Evolutionary conservation across 352 stramenopile genomes (phyloP).

Genomic region (Globisporangium radiosum): DNA sequence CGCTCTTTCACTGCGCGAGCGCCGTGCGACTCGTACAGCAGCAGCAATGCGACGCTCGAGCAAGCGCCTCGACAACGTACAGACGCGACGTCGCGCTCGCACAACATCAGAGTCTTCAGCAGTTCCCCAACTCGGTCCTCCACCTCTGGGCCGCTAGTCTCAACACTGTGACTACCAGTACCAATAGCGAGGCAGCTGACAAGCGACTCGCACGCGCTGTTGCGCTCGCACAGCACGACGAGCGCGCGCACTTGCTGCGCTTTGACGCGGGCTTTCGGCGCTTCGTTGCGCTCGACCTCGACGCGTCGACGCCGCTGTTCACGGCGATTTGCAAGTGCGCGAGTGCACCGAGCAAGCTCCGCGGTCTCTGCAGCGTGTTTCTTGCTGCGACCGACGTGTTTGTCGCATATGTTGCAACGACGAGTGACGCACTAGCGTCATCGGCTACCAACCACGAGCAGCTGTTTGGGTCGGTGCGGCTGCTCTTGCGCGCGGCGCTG

Average conservation of each 20-base stretch:
- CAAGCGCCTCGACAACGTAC: no score
- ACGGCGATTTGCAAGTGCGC: constrained; percentile 27
- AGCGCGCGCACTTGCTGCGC: constrained; percentile 26
- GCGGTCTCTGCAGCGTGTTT: constrained; percentile 35
- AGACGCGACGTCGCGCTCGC: constrained; percentile 5
- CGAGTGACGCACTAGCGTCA: not conserved
- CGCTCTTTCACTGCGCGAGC: constrained; percentile 22
- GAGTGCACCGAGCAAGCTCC: constrained; percentile 27
- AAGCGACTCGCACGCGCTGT: constrained; percentile 5
- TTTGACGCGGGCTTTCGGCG: constrained; percentile 30
- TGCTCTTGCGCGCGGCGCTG: constrained; percentile 30
- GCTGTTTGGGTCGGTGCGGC: constrained; percentile 23
- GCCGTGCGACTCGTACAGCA: constrained; percentile 21
- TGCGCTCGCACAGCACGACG: constrained; percentile 4
- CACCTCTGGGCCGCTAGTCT: constrained; percentile 28
- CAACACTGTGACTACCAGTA: not conserved
- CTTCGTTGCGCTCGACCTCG: constrained; percentile 23
- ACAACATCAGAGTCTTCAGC: constrained; percentile 13
- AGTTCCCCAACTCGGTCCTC: constrained; percentile 23
- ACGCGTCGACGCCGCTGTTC: constrained; percentile 22
- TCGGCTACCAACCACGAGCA: constrained; percentile 12
- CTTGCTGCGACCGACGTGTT: constrained; percentile 27
- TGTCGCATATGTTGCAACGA: not conserved
- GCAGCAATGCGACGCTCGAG: no score
- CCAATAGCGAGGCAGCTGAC: not conserved